These are phyloP conservation scores for Zanthoxylum bungeanum DNA, from an alignment of 345 rosid genomes.

Conservation along the genomic window DNA sequence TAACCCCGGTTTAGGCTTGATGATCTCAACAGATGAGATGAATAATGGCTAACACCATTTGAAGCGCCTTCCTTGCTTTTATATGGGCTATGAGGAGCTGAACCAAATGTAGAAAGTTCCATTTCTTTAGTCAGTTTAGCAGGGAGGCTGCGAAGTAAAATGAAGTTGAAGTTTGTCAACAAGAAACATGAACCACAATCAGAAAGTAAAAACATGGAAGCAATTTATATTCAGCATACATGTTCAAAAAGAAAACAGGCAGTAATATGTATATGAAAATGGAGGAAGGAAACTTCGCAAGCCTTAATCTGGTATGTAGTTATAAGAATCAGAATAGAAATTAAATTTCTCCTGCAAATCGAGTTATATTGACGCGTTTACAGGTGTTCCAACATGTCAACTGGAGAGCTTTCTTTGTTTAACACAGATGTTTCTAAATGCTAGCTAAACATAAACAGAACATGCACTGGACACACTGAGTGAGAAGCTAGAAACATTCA, in stretches of 20 bases:
- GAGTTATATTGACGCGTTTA: not conserved
- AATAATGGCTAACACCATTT: constrained; percentile 24
- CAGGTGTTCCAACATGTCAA: not conserved
- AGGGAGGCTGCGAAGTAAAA: constrained; percentile 53
- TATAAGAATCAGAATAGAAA: not conserved
- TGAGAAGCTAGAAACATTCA: not conserved
- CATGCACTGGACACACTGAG: not conserved
- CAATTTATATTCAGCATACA: not conserved
- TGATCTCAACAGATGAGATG: constrained; percentile 47
- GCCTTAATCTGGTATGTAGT: not conserved
- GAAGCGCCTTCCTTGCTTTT: constrained; percentile 40
- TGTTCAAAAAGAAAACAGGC: not conserved
- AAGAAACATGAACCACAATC: constrained; percentile 8
- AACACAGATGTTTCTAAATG: not conserved
- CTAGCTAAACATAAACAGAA: not conserved
- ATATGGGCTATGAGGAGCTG: constrained; percentile 28
- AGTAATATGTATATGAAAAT: not conserved
- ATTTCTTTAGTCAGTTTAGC: constrained; percentile 42
- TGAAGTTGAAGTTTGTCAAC: not conserved
- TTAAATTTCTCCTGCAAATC: not conserved
- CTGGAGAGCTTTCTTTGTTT: not conserved
- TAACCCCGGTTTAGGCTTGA: constrained; percentile 34
- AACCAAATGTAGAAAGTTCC: constrained; percentile 59
- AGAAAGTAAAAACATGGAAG: constrained; percentile 5
- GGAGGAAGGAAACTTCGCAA: not conserved